Evolutionary conservation across 192 early-diverging fungal genomes (phyloP).

Genomic region (Coemansia sp.): DNA sequence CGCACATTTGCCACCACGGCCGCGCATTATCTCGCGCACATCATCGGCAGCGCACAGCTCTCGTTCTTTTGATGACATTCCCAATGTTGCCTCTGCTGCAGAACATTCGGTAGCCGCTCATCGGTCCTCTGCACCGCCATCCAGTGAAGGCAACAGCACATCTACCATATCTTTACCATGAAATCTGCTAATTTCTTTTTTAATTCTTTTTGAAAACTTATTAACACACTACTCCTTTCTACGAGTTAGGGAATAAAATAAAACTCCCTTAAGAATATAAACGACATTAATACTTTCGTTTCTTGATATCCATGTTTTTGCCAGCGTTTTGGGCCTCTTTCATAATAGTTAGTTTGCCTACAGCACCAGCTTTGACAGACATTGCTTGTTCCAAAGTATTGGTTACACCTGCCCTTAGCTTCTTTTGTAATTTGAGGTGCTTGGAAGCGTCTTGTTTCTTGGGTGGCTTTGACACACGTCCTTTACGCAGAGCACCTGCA

Average conservation of each 20-base stretch:
- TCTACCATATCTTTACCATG: conserved; percentile 1
- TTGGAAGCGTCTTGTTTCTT: conserved; percentile 31
- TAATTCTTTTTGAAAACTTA: too few species aligned
- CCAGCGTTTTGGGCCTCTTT: conserved; percentile 57
- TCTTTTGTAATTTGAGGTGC: conserved; percentile 41
- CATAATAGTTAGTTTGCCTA: conserved; percentile 73
- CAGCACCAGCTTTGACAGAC: conserved; percentile 65
- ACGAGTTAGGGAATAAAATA: background rate
- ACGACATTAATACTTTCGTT: conserved; percentile 55
- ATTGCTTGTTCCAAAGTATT: conserved; percentile 54
- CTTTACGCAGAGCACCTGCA: conserved; percentile 21
- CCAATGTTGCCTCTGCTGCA: background rate
- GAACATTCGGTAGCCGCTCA: background rate
- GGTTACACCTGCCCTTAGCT: conserved; percentile 42
- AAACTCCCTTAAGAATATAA: too few species aligned
- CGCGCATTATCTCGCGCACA: conserved; percentile 11
- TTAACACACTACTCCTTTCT: background rate
- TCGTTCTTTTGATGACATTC: conserved; percentile 24
- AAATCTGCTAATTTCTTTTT: background rate
- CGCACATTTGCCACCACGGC: background rate
- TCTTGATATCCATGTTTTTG: conserved; percentile 47
- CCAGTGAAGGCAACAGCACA: conserved; percentile 7
- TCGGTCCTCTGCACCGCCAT: background rate
- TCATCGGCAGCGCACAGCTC: conserved; percentile 46
- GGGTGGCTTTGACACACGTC: conserved; percentile 38